Evolutionary conservation across 2,329 filamentous ascomycete genomes (phyloP).

Genomic region (Fusarium pseudoanthophilum): DNA sequence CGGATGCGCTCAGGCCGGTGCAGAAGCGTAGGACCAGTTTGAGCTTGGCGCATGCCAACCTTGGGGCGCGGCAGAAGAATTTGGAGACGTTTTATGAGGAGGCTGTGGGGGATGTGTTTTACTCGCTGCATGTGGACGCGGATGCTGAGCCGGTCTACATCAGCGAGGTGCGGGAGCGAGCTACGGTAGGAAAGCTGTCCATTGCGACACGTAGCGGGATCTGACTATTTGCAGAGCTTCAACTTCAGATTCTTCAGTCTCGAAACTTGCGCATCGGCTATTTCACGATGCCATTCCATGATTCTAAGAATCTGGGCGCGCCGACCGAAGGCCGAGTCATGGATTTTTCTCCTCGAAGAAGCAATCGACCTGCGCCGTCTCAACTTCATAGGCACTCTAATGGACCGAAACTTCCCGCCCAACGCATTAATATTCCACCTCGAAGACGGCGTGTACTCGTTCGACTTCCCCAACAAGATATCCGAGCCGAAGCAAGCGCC

Average conservation of each 20-base stretch:
- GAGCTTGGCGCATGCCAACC: conserved; percentile 58
- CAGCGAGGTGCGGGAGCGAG: conserved; percentile 80
- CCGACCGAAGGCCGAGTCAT: conserved; percentile 62
- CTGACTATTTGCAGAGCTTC: conserved; percentile 70
- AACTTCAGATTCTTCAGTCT: conserved; percentile 89
- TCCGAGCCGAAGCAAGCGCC: conserved; percentile 65
- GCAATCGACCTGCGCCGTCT: conserved; percentile 76
- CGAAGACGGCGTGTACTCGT: conserved; percentile 85
- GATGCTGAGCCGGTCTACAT: conserved; percentile 84
- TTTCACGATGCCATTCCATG: conserved; percentile 74
- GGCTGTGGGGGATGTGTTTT: conserved; percentile 87
- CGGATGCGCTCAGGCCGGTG: conserved; percentile 53
- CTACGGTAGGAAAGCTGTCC: conserved; percentile 65
- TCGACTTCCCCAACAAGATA: conserved; percentile 69
- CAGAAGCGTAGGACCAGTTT: conserved; percentile 60
- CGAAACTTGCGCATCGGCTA: conserved; percentile 66
- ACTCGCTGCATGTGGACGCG: conserved; percentile 78
- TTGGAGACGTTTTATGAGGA: conserved; percentile 77
- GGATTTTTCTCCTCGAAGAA: conserved; percentile 75
- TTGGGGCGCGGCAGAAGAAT: conserved; percentile 73
- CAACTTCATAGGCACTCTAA: conserved; percentile 81
- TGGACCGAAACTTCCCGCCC: conserved; percentile 76
- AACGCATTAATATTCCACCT: conserved; percentile 91
- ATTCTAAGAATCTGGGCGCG: conserved; percentile 80
- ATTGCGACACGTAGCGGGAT: background rate